A percentile compares a stretch with the other conserved stretches of the same genome.
Conservation (phyloP, 2,329 filamentous ascomycete species). For the Delphinella strobiligena region DNA sequence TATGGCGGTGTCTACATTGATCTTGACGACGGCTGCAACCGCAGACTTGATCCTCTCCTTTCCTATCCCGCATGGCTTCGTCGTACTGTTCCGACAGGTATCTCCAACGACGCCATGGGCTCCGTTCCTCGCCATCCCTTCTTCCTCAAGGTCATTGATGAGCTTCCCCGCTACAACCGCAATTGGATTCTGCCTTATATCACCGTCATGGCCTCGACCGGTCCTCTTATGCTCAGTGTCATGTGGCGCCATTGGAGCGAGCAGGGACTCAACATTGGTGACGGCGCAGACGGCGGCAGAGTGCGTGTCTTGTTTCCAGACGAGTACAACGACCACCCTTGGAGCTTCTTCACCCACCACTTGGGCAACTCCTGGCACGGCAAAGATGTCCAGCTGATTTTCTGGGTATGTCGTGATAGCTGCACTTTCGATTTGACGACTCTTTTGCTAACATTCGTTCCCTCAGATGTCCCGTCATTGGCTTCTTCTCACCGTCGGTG, state of each 20-base stretch:
- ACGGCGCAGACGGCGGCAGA: conserved; percentile 32
- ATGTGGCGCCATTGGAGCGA: conserved; percentile 64
- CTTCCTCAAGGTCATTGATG: conserved; percentile 57
- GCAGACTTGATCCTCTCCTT: conserved; percentile 55
- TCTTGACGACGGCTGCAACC: conserved; percentile 59
- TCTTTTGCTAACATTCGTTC: conserved; percentile 11
- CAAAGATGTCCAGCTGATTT: conserved; percentile 51
- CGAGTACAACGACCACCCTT: conserved; percentile 55
- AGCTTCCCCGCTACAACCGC: conserved; percentile 54
- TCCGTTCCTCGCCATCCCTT: conserved; percentile 61
- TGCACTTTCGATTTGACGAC: not conserved
- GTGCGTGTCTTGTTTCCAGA: conserved; percentile 58
- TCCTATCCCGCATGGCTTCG: conserved; percentile 59
- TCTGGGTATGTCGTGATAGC: conserved; percentile 38
- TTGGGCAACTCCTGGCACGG: conserved; percentile 55
- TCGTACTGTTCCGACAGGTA: conserved; percentile 62
- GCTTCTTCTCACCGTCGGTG: conserved; percentile 41
- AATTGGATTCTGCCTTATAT: conserved; percentile 62
- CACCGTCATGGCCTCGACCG: conserved; percentile 69
- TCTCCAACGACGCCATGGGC: conserved; percentile 73
- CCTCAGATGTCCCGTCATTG: conserved; percentile 35
- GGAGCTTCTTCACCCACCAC: conserved; percentile 62
- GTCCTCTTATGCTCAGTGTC: conserved; percentile 63
- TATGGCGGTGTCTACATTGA: conserved; percentile 76
- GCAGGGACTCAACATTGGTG: conserved; percentile 30